A percentile compares a stretch with the other conserved stretches of the same genome.
phyloP scores from a whole-genome alignment of 2,329 filamentous ascomycete genomes.

The Colletotrichum tamarilloi region DNA sequence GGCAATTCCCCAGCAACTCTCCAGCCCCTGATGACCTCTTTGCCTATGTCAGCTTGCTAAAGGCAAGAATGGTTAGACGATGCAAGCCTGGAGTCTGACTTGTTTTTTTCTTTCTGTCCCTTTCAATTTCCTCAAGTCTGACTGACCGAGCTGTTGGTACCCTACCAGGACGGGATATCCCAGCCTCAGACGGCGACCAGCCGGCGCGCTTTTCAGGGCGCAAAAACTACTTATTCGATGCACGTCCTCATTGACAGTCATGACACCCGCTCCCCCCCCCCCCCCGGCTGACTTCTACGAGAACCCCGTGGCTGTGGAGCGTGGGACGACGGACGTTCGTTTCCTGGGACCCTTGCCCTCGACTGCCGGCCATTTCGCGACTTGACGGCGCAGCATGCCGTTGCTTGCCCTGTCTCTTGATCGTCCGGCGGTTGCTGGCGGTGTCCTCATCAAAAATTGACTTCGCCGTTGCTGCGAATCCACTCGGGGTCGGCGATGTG shows the following conservation, averaged over 20 bases:
- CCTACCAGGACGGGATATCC: constrained; percentile 27
- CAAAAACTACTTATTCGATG: not conserved
- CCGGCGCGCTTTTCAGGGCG: not conserved
- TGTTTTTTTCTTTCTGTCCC: not conserved
- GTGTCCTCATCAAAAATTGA: not conserved
- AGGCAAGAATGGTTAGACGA: constrained; percentile 3
- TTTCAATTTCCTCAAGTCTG: constrained; percentile 11
- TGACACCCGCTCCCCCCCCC: not conserved
- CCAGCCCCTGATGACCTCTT: not conserved
- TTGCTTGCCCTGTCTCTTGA: not conserved
- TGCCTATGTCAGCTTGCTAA: not conserved
- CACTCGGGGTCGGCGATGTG: constrained; percentile 16
- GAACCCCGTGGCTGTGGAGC: constrained; percentile 3
- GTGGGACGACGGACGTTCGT: not conserved
- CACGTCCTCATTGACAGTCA: not conserved
- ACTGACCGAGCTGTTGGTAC: constrained; percentile 13
- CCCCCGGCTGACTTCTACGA: constrained; percentile 2
- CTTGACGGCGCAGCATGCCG: not conserved
- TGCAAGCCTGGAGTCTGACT: not conserved
- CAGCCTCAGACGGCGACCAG: constrained; percentile 11
- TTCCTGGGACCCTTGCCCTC: not conserved
- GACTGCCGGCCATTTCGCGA: not conserved
- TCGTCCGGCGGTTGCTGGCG: not conserved
- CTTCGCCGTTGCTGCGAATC: not conserved
- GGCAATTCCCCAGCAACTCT: not conserved